Conservation (phyloP, 345 rosid genomes). For the Eucalyptus erythrocorys region DNA sequence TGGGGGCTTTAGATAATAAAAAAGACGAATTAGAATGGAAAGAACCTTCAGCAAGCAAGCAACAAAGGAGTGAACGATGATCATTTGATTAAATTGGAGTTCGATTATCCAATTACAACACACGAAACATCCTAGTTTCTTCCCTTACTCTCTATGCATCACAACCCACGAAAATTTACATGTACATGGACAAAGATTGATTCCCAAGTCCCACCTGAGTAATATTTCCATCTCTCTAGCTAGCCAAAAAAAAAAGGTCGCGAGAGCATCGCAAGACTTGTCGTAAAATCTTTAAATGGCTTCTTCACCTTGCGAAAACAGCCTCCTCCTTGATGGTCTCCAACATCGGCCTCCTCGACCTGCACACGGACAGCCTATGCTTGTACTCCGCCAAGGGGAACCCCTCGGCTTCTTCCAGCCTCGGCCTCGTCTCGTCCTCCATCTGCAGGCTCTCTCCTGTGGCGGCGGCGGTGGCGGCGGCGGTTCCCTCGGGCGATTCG, state of each 20-base stretch:
- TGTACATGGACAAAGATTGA: neutral
- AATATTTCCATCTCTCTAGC: neutral
- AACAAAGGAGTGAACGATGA: neutral
- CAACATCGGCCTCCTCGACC: slow-evolving; percentile 47
- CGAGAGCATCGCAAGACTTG: neutral
- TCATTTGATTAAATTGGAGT: neutral
- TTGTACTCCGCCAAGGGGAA: slow-evolving; percentile 11
- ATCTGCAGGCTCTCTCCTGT: neutral
- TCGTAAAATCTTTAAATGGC: neutral
- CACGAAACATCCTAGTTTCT: neutral
- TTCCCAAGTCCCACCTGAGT: neutral
- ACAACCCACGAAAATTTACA: neutral
- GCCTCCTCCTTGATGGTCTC: slow-evolving; percentile 54
- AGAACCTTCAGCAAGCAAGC: neutral
- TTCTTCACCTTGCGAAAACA: slow-evolving; percentile 6
- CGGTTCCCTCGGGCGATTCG: too few relatives aligned
- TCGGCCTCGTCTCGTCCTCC: neutral
- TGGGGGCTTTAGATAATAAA: neutral
- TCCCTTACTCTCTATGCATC: neutral
- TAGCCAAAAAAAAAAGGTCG: neutral
- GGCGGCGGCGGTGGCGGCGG: neutral
- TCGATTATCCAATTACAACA: neutral
- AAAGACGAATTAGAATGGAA: neutral
- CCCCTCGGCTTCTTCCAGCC: slow-evolving; percentile 18
- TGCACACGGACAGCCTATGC: slow-evolving; percentile 19